phyloP scores from a whole-genome alignment of 1,284 basidiomycete genomes.

The Agroathelia rolfsii region DNA sequence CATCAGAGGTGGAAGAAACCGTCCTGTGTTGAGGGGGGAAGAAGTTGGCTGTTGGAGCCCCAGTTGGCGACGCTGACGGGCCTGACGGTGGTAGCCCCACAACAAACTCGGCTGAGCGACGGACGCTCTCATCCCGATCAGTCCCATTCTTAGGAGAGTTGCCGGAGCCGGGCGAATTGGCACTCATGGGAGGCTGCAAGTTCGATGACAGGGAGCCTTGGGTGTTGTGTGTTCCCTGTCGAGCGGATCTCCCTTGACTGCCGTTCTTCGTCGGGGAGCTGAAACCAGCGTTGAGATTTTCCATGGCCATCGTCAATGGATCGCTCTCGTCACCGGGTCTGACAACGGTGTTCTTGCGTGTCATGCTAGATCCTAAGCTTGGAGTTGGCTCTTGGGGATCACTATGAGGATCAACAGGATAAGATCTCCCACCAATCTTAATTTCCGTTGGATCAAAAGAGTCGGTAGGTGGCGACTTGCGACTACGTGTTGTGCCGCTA shows the following conservation, averaged over 20 bases:
- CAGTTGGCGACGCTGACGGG: conserved; percentile 59
- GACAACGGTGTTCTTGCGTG: conserved; percentile 28
- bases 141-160: too few species aligned
- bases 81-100: conserved; percentile 61
- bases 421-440: conserved; percentile 50
- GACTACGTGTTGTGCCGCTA: conserved; percentile 11
- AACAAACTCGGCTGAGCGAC: conserved; percentile 59
- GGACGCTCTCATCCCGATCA: too few species aligned
- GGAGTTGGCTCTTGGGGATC: conserved; percentile 49
- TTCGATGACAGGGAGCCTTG: too few species aligned
- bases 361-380: conserved; percentile 30
- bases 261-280: too few species aligned
- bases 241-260: too few species aligned
- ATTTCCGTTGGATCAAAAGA: conserved; percentile 52
- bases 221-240: too few species aligned
- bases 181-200: too few species aligned
- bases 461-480: conserved; percentile 42
- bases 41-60: conserved; percentile 57
- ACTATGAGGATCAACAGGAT: conserved; percentile 52
- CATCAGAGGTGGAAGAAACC: conserved; percentile 32
- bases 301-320: conserved; percentile 47
- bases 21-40: conserved; percentile 42
- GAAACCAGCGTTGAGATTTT: conserved; percentile 27
- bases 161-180: conserved; percentile 53
- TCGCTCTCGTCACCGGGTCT: conserved; percentile 40